phyloP scores from a whole-genome alignment of 768 basidiomycete genomes.

The Leccinum imitatum region DNA sequence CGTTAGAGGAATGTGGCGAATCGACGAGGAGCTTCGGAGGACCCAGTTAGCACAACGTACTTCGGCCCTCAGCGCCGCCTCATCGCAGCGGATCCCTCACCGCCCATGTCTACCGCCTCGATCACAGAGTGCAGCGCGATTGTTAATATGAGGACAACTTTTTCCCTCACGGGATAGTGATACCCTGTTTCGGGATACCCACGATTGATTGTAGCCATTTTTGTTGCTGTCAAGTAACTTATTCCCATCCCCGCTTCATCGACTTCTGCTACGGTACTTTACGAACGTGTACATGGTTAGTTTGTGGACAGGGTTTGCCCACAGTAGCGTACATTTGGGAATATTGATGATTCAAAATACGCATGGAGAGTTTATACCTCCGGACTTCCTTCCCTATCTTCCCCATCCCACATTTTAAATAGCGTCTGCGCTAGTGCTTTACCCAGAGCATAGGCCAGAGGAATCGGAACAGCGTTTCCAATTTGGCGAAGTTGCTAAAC shows the following conservation, averaged over 20 bases:
- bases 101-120: conserved; percentile 28
- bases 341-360: neutral
- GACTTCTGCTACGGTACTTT: neutral
- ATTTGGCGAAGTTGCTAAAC: conserved; percentile 72
- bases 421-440: conserved; percentile 44
- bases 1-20: conserved; percentile 80
- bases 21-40: conserved; percentile 79
- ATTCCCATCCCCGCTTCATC: conserved; percentile 8
- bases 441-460: conserved; percentile 64
- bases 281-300: conserved; percentile 2
- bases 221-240: conserved; percentile 9
- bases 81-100: conserved; percentile 35
- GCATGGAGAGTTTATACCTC: conserved; percentile 29
- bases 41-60: conserved; percentile 41
- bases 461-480: conserved; percentile 78
- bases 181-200: conserved; percentile 23
- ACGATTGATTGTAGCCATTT: neutral
- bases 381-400: conserved; percentile 46
- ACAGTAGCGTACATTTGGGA: conserved; percentile 1
- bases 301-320: neutral
- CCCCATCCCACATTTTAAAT: conserved; percentile 44
- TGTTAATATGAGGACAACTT: conserved; percentile 11
- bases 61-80: conserved; percentile 34
- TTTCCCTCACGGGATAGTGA: conserved; percentile 6
- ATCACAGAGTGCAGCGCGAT: conserved; percentile 7